Evolutionary conservation across 2,329 filamentous ascomycete genomes (phyloP), one percentile per base, ranked within the genome.

Genomic region (Seiridium unicorne): DNA sequence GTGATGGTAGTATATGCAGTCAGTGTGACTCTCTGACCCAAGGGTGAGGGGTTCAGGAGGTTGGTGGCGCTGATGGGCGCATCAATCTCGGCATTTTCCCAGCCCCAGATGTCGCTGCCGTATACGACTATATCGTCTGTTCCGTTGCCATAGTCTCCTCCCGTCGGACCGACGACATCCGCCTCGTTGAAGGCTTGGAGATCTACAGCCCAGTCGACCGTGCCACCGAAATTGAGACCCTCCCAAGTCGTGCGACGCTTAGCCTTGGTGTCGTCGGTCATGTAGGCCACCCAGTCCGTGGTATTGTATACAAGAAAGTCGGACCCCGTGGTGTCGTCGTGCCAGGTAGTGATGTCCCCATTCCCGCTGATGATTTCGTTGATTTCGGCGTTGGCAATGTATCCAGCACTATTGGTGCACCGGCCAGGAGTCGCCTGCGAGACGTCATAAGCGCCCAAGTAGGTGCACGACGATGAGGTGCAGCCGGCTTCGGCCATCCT

Each of bases 361-460:
- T 32, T n/a, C 5, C 51, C 51, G 5, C 32, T 18, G 32, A 69
- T 65, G 62, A 78, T 73, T 7, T 72, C 66, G 2, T 64, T 7
- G 51, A 79, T 76, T 66, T 79, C 77, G 2, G 72, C 70, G 53
- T 77, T 65, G 2, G 75, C 64, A 5, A 79, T 70, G 58, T 77
- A 78, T 2, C 77, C 77, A 0, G 61, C 63, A 0, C 72, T 76
- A 4, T 59, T 61, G 1, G 77, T 80, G 61, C 76, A 80, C 1
- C 38, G 32, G 2, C 74, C 77, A 3, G 61, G 54, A 2, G 55
- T 44, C 0, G 74, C 76, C n/a, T n/a, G n/a, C n/a, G n/a, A n/a
- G n/a, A n/a, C n/a, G n/a, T n/a, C n/a, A n/a, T n/a, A n/a, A n/a
- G n/a, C n/a, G n/a, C n/a, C n/a, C n/a, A n/a, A n/a, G n/a, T n/a